Conservation (phyloP, 345 rosid genomes). For the Alliaria petiolata region DNA sequence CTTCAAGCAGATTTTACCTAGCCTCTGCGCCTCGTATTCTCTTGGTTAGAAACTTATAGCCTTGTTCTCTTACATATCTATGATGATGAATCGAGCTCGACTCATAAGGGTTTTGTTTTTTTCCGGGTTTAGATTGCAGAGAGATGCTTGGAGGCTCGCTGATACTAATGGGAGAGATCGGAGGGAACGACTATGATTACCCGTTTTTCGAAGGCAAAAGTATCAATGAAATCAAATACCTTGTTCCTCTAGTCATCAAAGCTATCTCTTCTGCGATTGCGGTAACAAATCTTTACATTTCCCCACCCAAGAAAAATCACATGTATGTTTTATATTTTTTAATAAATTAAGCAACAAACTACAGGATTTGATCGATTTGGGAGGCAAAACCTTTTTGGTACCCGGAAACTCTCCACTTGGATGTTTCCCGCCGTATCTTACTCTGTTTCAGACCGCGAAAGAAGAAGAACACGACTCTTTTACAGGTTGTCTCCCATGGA, state of each 20-base stretch:
- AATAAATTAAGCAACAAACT: not conserved
- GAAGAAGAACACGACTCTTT: too few relatives aligned
- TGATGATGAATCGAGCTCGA: not conserved
- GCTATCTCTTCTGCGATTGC: constrained; percentile 33
- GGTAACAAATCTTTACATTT: constrained; percentile 25
- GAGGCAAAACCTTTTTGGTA: constrained; percentile 41
- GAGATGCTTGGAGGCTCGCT: constrained; percentile 32
- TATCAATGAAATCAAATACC: constrained; percentile 16
- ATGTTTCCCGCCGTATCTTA: too few relatives aligned
- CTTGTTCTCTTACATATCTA: not conserved
- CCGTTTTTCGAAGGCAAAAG: constrained; percentile 25
- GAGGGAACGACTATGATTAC: constrained; percentile 50
- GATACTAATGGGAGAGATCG: constrained; percentile 55
- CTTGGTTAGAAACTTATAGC: constrained; percentile 14
- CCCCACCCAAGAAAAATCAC: not conserved
- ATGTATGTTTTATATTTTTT: not conserved
- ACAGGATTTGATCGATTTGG: constrained; percentile 45
- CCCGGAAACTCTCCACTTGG: constrained; percentile 39
- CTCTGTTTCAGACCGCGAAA: too few relatives aligned
- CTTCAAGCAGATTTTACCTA: constrained; percentile 44
- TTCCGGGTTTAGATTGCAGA: constrained; percentile 26
- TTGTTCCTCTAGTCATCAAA: constrained; percentile 35
- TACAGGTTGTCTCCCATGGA: too few relatives aligned
- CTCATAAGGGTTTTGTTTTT: not conserved
- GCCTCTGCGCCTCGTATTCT: constrained; percentile 33